Base-by-base conservation (phyloP, 2,329 filamentous ascomycete species). In the Pestalotiopsis sp. region DNA sequence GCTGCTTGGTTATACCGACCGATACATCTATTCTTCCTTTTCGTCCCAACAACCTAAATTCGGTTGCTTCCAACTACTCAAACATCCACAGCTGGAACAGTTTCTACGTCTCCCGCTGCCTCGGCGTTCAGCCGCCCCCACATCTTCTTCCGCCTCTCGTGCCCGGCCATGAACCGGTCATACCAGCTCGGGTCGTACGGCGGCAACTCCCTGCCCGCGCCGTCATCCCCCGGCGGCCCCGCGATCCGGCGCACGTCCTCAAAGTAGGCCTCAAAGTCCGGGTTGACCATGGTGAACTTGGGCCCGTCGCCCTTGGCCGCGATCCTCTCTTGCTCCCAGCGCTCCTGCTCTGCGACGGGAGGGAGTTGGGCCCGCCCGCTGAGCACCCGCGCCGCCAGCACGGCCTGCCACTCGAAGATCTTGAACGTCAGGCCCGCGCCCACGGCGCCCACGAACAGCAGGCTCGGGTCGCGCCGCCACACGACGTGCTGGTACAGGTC, bases 331-430 rank as follows among this genome's bases (percentile, higher is more conserved):
- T 75, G 73, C 72, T 92, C 90, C 90, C 90, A 92, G 23, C 73
- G 75, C 41, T 80, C 73, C 80, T 88, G 87, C 67, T 86, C 86
- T 13, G 80, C 78, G 0, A 79, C 25, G 0, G 83, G 71, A 0
- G 90, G 90, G 1, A 91, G 77, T 0, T 72, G 78, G 0, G 83
- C 84, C 1, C 87, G 81, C 0, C 87, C 87, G 0, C 89, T 85
- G 0, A 91, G 81, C 2, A 90, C 77, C 0, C 89, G 81, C 1
- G 90, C 89, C 0, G 86, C 87, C 1, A 88, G 82, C 0, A 91
- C 89, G 6, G 89, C 89, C 73, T 92, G 90, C 87, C 88, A 91
- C 78, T 92, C 90, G 67, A 91, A 91, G 38, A 91, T 84, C 75
- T 90, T 91, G 79, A 92, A 92, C 0, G 90, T 92, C 36, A 92